phyloP scores from a whole-genome alignment of 1,284 basidiomycete species.

The Cutaneotrichosporon mucoides region DNA sequence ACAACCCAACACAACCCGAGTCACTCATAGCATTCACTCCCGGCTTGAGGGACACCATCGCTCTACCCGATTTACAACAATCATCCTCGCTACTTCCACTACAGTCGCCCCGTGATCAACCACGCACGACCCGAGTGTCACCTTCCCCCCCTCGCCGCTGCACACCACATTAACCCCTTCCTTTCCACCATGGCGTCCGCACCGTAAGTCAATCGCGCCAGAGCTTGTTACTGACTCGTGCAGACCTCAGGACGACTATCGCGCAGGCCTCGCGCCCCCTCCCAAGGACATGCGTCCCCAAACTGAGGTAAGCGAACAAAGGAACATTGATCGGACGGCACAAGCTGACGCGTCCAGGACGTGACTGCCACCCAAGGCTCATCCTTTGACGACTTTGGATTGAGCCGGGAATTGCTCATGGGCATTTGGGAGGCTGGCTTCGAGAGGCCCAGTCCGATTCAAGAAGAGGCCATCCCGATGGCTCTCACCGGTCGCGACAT shows the following conservation, averaged over 20 bases:
- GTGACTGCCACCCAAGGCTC: slow-evolving; percentile 84
- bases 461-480: slow-evolving; percentile 92
- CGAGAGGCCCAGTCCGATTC: slow-evolving; percentile 93
- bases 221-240: not conserved
- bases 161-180: not conserved
- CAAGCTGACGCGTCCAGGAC: slow-evolving; percentile 53
- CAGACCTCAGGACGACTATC: slow-evolving; percentile 28
- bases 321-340: not conserved
- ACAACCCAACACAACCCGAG: not conserved
- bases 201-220: slow-evolving; percentile 28
- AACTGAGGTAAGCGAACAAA: slow-evolving; percentile 60
- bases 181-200: slow-evolving; percentile 45
- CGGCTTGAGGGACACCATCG: not conserved
- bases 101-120: no score
- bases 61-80: not conserved
- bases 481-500: slow-evolving; percentile 83
- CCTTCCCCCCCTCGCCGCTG: not conserved
- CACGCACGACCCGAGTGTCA: not conserved
- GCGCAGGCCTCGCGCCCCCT: slow-evolving; percentile 64
- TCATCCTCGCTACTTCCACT: not conserved
- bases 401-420: slow-evolving; percentile 77
- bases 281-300: slow-evolving; percentile 87
- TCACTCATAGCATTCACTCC: not conserved
- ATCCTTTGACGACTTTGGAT: slow-evolving; percentile 83
- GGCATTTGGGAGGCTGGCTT: slow-evolving; percentile 96